Conservation (phyloP, 2,329 filamentous ascomycete species). For the Fusarium hostae region DNA sequence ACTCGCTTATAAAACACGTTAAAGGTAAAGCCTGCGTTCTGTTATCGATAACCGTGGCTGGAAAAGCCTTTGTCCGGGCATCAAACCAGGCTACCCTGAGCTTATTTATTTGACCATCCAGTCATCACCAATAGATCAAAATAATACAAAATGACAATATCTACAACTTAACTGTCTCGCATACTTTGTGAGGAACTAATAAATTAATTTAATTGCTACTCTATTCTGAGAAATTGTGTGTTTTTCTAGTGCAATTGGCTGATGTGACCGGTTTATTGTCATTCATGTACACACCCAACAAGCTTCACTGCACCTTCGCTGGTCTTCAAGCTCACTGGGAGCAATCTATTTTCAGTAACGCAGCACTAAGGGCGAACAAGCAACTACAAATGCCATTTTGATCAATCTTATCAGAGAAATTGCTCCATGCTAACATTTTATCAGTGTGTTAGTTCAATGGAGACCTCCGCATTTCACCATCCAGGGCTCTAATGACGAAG, state of each 20-base stretch:
- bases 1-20: too few species aligned
- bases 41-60: accelerated
- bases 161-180: accelerated
- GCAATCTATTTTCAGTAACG: too few species aligned
- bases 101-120: neutral
- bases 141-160: neutral
- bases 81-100: neutral
- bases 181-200: accelerated
- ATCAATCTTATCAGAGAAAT: neutral
- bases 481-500: neutral
- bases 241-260: accelerated
- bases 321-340: too few species aligned
- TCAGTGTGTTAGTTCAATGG: neutral
- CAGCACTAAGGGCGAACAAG: accelerated
- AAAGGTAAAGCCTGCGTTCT: accelerated
- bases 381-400: accelerated
- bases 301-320: accelerated
- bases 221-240: accelerated
- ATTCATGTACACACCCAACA: too few species aligned
- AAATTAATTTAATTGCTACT: neutral
- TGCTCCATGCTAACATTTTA: accelerated
- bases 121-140: accelerated
- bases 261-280: too few species aligned
- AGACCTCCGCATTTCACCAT: neutral
- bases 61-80: neutral